Evolutionary conservation across 306 rosid genomes (phyloP), one percentile per base, ranked within the genome.

Genomic region (Arachis hypogaea): DNA sequence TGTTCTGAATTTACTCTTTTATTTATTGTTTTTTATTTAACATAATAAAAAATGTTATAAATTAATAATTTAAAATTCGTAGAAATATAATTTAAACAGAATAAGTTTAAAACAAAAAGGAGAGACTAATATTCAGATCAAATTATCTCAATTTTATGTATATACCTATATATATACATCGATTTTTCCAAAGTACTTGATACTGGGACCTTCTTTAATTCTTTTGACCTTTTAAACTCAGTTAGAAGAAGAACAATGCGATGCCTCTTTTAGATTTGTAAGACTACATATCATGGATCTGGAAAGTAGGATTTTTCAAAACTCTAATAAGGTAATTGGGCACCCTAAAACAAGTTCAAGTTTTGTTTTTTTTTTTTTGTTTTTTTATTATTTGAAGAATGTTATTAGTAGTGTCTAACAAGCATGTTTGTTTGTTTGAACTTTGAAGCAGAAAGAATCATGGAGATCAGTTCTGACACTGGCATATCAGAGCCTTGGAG

Each of bases 401-500:
- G 62, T 55, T 7, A 33, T 55, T 6, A 33, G 38, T 33, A 16
- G 44, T 75, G 69, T 18, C 63, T 65, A 56, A 75, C 59, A 45
- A 55, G 63, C 60, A 76, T 76, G 72, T 61, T 82, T 50, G 36
- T 33, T 28, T 82, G 14, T 42, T 58, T 29, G 59, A 33, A 33
- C 38, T 33, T 33, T 33, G 74, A 42, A 38, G 72, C 75, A 89
- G 92, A 87, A 59, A 72, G 85, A 84, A 11, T 87, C 92, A 9
- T 89, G 96, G 96, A 87, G 59, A 82, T 71, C 89, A 50, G 40
- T 85, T 81, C 77, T 87, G 79, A 77, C 83, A 74, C 76, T 89
- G 86, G 96, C 96, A 51, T 89, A 84, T 71, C 96, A 87, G 79
- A 89, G 95, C 49, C 90, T 87, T 45, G 95, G 95, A 41, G 90